Conservation (phyloP, 495 filamentous ascomycete genomes). For the Clavariopsis aquatica region DNA sequence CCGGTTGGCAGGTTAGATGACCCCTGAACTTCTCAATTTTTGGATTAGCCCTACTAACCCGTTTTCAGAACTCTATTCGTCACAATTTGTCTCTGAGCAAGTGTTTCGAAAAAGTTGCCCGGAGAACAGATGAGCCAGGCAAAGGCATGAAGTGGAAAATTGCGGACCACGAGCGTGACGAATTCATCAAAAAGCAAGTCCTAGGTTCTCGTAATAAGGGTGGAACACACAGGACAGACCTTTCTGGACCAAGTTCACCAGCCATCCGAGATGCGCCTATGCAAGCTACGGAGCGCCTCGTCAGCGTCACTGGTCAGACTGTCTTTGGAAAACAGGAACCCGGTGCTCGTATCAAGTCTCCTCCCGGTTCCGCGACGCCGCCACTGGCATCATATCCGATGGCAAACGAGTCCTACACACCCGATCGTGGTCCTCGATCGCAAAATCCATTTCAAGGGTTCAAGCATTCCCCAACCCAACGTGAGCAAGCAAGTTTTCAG, state of each 20-base stretch:
- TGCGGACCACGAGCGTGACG: constrained; percentile 73
- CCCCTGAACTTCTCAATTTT: constrained; percentile 35
- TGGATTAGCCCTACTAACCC: constrained; percentile 34
- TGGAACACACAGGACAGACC: constrained; percentile 26
- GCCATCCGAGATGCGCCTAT: constrained; percentile 22
- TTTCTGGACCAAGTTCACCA: constrained; percentile 38
- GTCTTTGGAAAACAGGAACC: constrained; percentile 23
- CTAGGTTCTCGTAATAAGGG: constrained; percentile 38
- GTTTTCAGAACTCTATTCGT: constrained; percentile 80
- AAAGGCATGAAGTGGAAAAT: constrained; percentile 99
- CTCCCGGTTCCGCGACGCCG: constrained; percentile 51
- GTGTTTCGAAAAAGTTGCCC: constrained; percentile 85
- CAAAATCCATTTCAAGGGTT: constrained; percentile 48
- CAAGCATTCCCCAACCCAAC: constrained; percentile 50
- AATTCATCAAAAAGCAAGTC: constrained; percentile 63
- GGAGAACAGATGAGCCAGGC: constrained; percentile 89
- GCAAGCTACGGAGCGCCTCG: constrained; percentile 34
- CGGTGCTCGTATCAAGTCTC: constrained; percentile 46
- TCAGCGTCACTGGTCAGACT: constrained; percentile 24
- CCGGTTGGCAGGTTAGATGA: constrained; percentile 78
- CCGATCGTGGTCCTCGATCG: constrained; percentile 55
- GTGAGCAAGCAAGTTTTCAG: constrained; percentile 24
- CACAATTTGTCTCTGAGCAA: constrained; percentile 95
- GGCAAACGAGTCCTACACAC: constrained; percentile 56
- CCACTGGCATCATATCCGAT: constrained; percentile 47